A percentile compares a stretch with the other conserved stretches of the same genome.
Conservation (phyloP, 306 rosid species). For the Crotalaria pallida region DNA sequence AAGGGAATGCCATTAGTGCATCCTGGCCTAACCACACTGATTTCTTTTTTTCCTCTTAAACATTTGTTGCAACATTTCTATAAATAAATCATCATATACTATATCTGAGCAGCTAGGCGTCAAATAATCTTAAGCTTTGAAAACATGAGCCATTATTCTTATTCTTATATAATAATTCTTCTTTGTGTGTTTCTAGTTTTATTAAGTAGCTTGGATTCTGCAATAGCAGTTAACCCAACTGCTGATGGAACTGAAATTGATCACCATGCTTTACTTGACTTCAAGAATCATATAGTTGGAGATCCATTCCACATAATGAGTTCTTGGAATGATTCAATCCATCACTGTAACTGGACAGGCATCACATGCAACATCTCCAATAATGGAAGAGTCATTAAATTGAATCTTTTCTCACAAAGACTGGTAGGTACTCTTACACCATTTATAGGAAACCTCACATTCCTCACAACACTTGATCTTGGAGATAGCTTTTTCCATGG, state of each 20-base stretch:
- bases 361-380: constrained; percentile 28
- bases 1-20: no score
- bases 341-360: constrained; percentile 40
- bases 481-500: constrained; percentile 19
- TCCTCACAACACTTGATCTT: constrained; percentile 14
- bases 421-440: constrained; percentile 29
- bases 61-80: no score
- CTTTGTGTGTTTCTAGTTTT: no score
- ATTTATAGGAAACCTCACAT: constrained; percentile 40
- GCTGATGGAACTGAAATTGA: constrained; percentile 23
- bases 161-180: no score
- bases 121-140: no score
- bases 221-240: neutral
- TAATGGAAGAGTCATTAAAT: constrained; percentile 6
- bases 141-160: no score
- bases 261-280: constrained; percentile 25
- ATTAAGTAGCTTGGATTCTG: neutral
- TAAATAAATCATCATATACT: no score
- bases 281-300: no score
- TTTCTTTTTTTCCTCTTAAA: no score
- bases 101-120: no score
- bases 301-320: constrained; percentile 35
- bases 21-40: no score
- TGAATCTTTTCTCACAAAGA: constrained; percentile 9
- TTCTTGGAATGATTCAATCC: constrained; percentile 39